A percentile compares a stretch with the other conserved stretches of the same genome.
These are phyloP conservation scores for Patellaria atrata DNA, from an alignment of 495 filamentous ascomycete genomes.

Conservation along the genomic window DNA sequence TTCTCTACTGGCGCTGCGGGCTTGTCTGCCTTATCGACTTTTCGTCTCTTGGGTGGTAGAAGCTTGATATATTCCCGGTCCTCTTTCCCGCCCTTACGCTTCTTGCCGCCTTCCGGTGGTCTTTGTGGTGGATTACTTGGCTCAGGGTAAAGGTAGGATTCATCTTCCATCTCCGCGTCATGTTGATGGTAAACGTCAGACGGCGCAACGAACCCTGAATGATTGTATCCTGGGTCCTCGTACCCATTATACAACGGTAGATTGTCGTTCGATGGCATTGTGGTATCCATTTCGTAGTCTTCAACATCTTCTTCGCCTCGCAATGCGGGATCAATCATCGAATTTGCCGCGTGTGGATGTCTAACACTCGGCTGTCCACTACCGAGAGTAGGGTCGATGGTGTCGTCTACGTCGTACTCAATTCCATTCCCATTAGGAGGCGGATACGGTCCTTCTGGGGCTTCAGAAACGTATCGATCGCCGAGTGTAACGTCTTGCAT, in stretches of 20 bases:
- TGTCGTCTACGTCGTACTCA: too few species aligned
- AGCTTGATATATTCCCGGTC: slow-evolving; percentile 15
- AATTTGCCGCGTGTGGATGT: neutral
- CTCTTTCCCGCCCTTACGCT: slow-evolving; percentile 14
- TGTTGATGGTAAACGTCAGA: slow-evolving; percentile 18
- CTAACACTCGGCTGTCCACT: slow-evolving; percentile 1
- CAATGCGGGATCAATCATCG: slow-evolving; percentile 11
- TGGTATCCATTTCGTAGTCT: too few species aligned
- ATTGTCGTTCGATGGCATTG: too few species aligned
- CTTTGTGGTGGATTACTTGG: slow-evolving; percentile 10
- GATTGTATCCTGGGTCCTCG: slow-evolving; percentile 6
- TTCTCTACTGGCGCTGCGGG: slow-evolving; percentile 12
- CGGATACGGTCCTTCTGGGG: neutral
- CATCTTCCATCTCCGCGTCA: slow-evolving; percentile 7
- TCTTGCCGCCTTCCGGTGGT: slow-evolving; percentile 13
- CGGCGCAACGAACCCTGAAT: slow-evolving; percentile 21
- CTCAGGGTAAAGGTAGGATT: slow-evolving; percentile 15
- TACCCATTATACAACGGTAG: too few species aligned
- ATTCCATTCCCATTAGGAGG: slow-evolving; percentile 11
- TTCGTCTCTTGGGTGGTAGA: slow-evolving; percentile 14
- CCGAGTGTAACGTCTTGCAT: slow-evolving; percentile 29
- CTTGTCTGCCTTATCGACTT: slow-evolving; percentile 17
- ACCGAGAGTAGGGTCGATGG: slow-evolving; percentile 12
- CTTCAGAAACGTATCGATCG: slow-evolving; percentile 20
- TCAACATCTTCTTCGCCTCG: slow-evolving; percentile 1